phyloP scores from a whole-genome alignment of 2,329 filamentous ascomycete species.

The Pseudogymnoascus sp. region DNA sequence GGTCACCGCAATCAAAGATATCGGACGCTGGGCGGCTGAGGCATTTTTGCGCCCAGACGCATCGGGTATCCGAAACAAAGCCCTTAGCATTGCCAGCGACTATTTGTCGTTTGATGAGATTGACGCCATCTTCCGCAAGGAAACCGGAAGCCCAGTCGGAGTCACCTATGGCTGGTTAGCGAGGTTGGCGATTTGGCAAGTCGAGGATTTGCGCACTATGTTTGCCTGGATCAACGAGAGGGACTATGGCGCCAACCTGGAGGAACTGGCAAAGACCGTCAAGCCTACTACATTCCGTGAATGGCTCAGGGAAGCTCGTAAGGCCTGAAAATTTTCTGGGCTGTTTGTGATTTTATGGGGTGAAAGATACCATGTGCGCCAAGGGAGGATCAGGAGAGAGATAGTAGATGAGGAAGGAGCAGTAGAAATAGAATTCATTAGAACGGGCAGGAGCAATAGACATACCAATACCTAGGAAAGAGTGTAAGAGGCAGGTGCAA shows the following conservation, averaged over 20 bases:
- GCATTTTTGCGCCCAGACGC: constrained; percentile 33
- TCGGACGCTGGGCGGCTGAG: constrained; percentile 38
- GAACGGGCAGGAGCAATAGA: no score
- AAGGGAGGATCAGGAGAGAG: no score
- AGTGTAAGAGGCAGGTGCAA: no score
- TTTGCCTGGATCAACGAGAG: constrained; percentile 24
- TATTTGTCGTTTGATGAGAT: constrained; percentile 33
- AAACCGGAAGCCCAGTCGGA: constrained; percentile 23
- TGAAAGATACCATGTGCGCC: background rate
- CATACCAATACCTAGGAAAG: no score
- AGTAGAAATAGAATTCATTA: no score
- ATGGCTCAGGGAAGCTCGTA: background rate
- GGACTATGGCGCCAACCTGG: constrained; percentile 29
- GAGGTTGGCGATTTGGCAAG: constrained; percentile 18
- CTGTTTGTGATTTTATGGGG: background rate
- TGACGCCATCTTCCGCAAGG: constrained; percentile 26
- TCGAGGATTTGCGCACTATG: constrained; percentile 24
- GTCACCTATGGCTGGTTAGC: constrained; percentile 23
- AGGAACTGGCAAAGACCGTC: constrained; percentile 27
- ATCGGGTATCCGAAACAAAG: constrained; percentile 29
- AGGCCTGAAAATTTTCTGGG: background rate
- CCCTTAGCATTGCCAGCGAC: constrained; percentile 38
- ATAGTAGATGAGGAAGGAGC: no score
- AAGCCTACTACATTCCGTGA: constrained; percentile 1
- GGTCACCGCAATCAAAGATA: constrained; percentile 35